Evolutionary conservation across 2,329 filamentous ascomycete genomes (phyloP).

Genomic region (Colletotrichum shisoi): DNA sequence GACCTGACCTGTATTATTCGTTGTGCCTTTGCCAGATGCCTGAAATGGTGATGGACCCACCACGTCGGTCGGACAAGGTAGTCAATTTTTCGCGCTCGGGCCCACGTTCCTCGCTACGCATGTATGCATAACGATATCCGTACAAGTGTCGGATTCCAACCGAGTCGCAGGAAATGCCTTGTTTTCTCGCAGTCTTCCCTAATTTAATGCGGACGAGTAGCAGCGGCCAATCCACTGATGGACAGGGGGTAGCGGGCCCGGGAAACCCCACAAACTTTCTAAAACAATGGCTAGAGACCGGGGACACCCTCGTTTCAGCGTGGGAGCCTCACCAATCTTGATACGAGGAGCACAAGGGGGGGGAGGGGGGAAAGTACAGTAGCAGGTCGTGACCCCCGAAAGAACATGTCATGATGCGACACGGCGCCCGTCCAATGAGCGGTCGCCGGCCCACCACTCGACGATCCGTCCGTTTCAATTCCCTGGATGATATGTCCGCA

Average conservation of each 20-base stretch:
- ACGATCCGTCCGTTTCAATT: constrained; percentile 18
- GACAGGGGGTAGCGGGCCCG: constrained; percentile 14
- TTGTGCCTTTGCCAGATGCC: not conserved
- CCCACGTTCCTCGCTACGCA: too few species aligned
- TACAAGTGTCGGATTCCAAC: not conserved
- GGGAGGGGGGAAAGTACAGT: constrained; percentile 5
- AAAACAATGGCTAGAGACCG: constrained; percentile 20
- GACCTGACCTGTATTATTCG: too few species aligned
- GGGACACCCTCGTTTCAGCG: constrained; percentile 14
- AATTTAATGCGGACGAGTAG: not conserved
- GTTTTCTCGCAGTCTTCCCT: constrained; percentile 5
- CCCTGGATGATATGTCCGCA: not conserved
- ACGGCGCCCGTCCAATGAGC: not conserved
- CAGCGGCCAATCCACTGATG: constrained; percentile 14
- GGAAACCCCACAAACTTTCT: constrained; percentile 26
- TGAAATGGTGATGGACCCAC: constrained; percentile 1
- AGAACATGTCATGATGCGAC: constrained; percentile 12
- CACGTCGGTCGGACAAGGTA: not conserved
- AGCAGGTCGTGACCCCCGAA: constrained; percentile 2
- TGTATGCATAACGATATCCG: too few species aligned
- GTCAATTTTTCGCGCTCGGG: not conserved
- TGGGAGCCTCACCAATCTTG: constrained; percentile 21
- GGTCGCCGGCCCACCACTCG: constrained; percentile 14
- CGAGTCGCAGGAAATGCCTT: constrained; percentile 10
- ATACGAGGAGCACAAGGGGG: not conserved